These are phyloP conservation scores for Rhizophagus clarus DNA, from an alignment of 192 early-diverging fungal species.

Conservation along the genomic window DNA sequence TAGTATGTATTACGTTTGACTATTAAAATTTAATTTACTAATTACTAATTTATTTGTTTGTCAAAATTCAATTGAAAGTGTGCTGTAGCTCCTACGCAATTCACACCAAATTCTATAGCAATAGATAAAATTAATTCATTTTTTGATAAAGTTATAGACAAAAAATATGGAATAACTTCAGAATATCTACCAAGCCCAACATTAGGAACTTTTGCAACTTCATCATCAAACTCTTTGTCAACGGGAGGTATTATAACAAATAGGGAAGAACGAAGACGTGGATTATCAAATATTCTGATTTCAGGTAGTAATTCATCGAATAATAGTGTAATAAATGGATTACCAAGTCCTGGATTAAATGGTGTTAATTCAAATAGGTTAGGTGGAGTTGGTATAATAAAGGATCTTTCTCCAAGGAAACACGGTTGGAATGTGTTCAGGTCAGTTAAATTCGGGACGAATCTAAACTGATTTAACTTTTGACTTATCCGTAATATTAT, in stretches of 20 bases:
- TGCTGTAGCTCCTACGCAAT: slow-evolving; percentile 23
- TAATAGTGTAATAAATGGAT: not conserved
- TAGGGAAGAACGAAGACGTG: slow-evolving; percentile 13
- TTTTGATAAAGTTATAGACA: slow-evolving; percentile 31
- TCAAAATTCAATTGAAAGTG: slow-evolving; percentile 12
- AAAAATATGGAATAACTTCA: slow-evolving; percentile 13
- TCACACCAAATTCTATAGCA: slow-evolving; percentile 16
- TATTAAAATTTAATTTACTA: not conserved
- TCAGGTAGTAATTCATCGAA: not conserved
- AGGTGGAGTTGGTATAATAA: not conserved
- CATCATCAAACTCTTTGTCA: not conserved
- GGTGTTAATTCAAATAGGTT: not conserved
- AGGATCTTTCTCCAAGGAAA: not conserved
- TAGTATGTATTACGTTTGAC: slow-evolving; percentile 14
- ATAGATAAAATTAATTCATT: slow-evolving; percentile 25
- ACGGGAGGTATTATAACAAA: not conserved
- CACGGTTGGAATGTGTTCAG: not conserved
- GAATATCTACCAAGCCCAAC: slow-evolving; percentile 7
- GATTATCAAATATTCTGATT: not conserved
- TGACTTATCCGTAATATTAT: not conserved
- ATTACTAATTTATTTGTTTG: not conserved
- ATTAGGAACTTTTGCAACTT: not conserved
- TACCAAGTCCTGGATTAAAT: not conserved
- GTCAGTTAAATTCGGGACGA: not conserved
- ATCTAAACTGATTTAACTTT: not conserved